Evolutionary conservation across 371 early-diverging fungal species (phyloP).

Genomic region (Umbelopsis sp.): DNA sequence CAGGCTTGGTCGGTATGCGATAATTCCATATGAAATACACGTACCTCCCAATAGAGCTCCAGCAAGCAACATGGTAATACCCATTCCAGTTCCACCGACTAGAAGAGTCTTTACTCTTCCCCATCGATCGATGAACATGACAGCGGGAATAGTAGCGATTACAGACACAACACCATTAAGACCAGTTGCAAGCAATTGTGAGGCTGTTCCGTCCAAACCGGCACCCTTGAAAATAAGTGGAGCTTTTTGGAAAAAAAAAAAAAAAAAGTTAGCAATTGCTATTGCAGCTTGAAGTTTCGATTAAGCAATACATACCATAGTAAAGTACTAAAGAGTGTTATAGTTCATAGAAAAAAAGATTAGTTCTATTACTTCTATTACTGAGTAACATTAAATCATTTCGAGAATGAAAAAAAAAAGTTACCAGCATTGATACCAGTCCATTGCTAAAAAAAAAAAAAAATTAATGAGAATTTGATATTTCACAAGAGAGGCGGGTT

Average conservation of each 20-base stretch:
- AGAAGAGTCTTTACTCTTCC: conserved; percentile 28
- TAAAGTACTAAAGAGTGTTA: conserved; percentile 56
- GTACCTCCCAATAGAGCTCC: conserved; percentile 19
- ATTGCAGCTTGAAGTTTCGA: conserved; percentile 55
- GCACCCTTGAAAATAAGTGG: conserved; percentile 31
- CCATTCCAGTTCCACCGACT: conserved; percentile 27
- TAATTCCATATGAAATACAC: background rate
- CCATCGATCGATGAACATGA: conserved; percentile 26
- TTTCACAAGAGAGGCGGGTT: no score
- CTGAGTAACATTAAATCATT: conserved; percentile 35
- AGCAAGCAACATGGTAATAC: conserved; percentile 28
- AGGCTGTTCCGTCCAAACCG: conserved; percentile 27
- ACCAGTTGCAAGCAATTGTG: conserved; percentile 32
- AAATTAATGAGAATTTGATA: conserved; percentile 45
- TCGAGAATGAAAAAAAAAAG: conserved; percentile 46
- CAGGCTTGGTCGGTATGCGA: no score
- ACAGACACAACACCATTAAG: conserved; percentile 32
- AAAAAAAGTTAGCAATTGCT: conserved; percentile 33
- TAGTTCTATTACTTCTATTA: conserved; percentile 57
- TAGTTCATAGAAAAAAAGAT: conserved; percentile 51
- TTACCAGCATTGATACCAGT: conserved; percentile 38
- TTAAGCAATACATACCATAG: conserved; percentile 55
- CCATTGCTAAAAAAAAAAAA: conserved; percentile 57
- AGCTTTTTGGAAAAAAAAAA: conserved; percentile 22
- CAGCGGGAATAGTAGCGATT: conserved; percentile 30